Base-by-base conservation (phyloP, 208 protist species). In the Trypanosoma melophagium region DNA sequence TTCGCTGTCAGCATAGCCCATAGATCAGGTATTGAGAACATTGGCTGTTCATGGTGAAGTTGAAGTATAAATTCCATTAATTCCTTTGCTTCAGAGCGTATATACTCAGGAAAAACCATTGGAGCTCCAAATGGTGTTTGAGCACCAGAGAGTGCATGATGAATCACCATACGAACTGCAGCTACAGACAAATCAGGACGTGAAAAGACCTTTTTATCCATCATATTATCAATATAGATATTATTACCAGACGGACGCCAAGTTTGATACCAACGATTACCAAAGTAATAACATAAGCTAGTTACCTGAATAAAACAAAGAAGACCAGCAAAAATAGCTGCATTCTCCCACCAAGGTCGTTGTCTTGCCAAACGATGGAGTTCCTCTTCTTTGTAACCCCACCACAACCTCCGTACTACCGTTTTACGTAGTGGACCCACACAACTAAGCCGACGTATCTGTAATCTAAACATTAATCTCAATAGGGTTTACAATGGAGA, bases 341-440 rank as follows among this genome's bases (percentile, higher is more conserved):
- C 75, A 25, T 78, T 91, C 57, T 92, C 77, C 88, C 90, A 96
- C 90, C 90, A 94, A n/a, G 87, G 90, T 14, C 79, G 78, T 61
- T 87, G 70, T n/a, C 87, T 76, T 13, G 90, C 83, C 10, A 92
- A 40, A 16, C 90, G 83, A 69, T 96, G 87, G 17, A 88, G 65
- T 16, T 84, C 82, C 21, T 40, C 59, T 56, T 86, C 77, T 51
- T 90, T 90, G 65, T 80, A 84, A 9, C 78, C 76, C 83, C 83
- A 89, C 79, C 66, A 84, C 12, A 92, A 21, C 31, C 71, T 41
- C 4, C 58, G 65, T 3, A 50, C 28, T 12, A 50, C 21, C 12
- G 79, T 81, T 38, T 47, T 35, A 49, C 58, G 56, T 42, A 70
- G 49, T 38, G 65, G 64, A 47, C 58, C 65, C 12, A 14, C 28